Evolutionary conservation across 305 asterid species (phyloP), one percentile per base, ranked within the genome.

Genomic region (Fraxinus nigra): DNA sequence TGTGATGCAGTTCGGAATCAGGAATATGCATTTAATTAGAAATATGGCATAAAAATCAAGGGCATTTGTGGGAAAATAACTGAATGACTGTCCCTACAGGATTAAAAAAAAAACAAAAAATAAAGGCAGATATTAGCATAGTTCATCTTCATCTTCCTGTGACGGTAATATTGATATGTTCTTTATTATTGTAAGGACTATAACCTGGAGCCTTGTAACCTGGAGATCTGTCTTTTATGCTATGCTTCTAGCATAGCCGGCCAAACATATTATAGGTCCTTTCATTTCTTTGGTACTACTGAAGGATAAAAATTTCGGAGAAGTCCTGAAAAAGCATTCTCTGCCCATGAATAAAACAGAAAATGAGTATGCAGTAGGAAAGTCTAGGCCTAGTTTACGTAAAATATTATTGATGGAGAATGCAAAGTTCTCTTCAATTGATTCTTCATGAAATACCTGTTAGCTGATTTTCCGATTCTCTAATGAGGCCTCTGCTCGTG

Each of bases 201-300:
- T 2, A 22, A 22, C 76, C 72, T 78, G 28, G 48, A 69, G 74
- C 63, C 2, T 18, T 54, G 13, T 24, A 7, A 46, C 32, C 38
- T n/a, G 67, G 67, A 22, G 33, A 70, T 37, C n/a, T 70, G 37
- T 72, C 24, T 59, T 78, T 77, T 51, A 59, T 35, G 63, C 77
- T 30, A 73, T 20, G 77, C 18, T 38, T 38, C 37, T 32, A 24
- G 82, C 67, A 56, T 38, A 78, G 30, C 38, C 35, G 7, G 30
- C 72, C 72, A 3, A 37, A 11, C 37, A 76, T 11, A 69, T n/a
- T 79, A 88, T 51, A 84, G 5, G 32, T 22, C 80, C 84, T 86
- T 80, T 91, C 92, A 90, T 46, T 82, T 86, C 85, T 65, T 86
- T 16, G 92, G 92, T 59, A 90, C 89, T 46, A 85, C 72, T 26